Evolutionary conservation across 2,329 filamentous ascomycete genomes (phyloP), one percentile per base, ranked within the genome.

Genomic region (Magnaporthiopsis incrustans): DNA sequence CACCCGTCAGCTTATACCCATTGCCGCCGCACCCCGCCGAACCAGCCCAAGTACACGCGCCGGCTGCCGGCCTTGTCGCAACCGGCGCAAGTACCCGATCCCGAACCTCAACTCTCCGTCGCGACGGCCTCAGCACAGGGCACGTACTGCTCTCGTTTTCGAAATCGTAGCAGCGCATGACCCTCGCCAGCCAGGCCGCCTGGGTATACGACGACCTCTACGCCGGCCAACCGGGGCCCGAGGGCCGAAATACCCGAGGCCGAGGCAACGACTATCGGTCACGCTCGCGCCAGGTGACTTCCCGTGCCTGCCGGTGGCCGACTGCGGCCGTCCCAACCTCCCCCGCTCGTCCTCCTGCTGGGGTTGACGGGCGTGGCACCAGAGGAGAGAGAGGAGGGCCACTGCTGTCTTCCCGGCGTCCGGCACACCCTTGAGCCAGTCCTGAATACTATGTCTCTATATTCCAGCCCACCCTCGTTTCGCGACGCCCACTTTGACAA

Each of bases 401-500:
- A 22, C 57, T 59, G 57, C 26, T 27, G 27, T 33, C 27, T 30
- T 33, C 65, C 66, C 68, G 64, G 67, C 66, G 8, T 18, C 38
- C 38, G 15, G 38, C 38, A 22, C 38, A 50, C 38, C 22, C 7
- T 22, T 22, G 15, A 22, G 65, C 67, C 66, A 68, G 68, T 65
- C 73, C 44, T 15, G 18, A 25, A 12, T 27, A 76, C 67, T 67
- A 88, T 88, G 85, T 71, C 78, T 61, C 76, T 89, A 70, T 88
- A 88, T 71, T 82, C 84, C 2, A 74, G 79, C 18, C 79, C 84
- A 61, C 84, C 84, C 64, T 73, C 76, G 60, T 73, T 80, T 64
- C 78, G 77, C 68, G 71, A 76, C 50, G 79, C 79, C 71, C 74
- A 77, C 64, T 73, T 81, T 61, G 89, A 95, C 77, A 96, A 96